A percentile compares a stretch with the other conserved stretches of the same genome.
phyloP scores from a whole-genome alignment of 2,329 filamentous ascomycete genomes.

The Nannizziopsis arthrosporioides region DNA sequence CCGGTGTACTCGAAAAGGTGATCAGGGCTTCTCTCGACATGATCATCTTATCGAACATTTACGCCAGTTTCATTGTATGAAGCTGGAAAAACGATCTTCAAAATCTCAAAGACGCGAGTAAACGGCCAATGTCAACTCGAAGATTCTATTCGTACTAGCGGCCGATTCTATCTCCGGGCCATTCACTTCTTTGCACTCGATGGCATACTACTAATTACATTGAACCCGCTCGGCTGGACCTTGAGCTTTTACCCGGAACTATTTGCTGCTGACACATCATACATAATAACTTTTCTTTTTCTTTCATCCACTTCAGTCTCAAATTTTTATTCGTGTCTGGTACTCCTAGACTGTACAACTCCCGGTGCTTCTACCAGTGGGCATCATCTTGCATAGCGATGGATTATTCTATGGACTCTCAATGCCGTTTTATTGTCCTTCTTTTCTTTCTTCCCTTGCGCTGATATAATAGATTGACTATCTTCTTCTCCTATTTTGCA shows the following conservation, averaged over 20 bases:
- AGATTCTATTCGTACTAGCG: background rate
- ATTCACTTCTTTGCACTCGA: background rate
- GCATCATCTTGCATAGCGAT: conserved; percentile 1
- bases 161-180: background rate
- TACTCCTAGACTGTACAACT: too few species aligned
- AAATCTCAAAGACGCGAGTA: conserved; percentile 16
- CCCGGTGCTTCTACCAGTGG: conserved; percentile 4
- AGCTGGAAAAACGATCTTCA: conserved; percentile 32
- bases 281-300: background rate
- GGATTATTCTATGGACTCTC: background rate
- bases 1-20: conserved; percentile 37
- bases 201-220: background rate
- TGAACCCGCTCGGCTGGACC: conserved; percentile 3
- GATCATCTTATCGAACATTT: conserved; percentile 50
- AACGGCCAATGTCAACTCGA: background rate
- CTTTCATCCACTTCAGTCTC: background rate
- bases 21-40: conserved; percentile 43
- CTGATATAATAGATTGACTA: conserved; percentile 2
- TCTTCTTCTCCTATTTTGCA: background rate
- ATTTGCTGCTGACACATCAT: background rate
- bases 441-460: background rate
- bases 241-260: background rate
- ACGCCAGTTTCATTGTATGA: conserved; percentile 43
- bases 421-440: background rate
- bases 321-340: background rate